Conservation (phyloP, 768 basidiomycete genomes). For the Phylloporus sp. region DNA sequence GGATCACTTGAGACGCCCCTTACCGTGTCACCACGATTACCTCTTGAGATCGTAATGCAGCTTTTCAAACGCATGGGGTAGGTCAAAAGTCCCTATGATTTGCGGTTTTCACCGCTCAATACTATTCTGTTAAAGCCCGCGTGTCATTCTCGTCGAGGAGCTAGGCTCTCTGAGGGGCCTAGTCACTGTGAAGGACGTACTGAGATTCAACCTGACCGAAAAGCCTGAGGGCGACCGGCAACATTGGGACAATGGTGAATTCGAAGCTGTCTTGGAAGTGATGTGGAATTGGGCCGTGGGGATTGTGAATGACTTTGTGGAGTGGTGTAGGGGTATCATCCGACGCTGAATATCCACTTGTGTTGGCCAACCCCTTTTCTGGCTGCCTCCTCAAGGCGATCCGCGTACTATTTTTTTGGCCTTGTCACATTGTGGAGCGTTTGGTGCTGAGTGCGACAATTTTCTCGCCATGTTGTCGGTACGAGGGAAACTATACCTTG, state of each 20-base stretch:
- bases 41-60: constrained; percentile 96
- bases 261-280: constrained; percentile 60
- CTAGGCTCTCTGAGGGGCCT: constrained; percentile 78
- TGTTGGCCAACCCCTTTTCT: neutral
- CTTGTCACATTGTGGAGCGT: too few species aligned
- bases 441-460: neutral
- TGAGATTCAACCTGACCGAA: constrained; percentile 72
- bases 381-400: neutral
- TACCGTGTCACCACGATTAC: constrained; percentile 86
- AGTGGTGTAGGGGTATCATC: constrained; percentile 24
- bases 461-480: neutral
- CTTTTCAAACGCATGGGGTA: constrained; percentile 98
- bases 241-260: constrained; percentile 56
- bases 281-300: constrained; percentile 50
- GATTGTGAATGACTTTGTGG: constrained; percentile 29
- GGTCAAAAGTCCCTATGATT: constrained; percentile 27
- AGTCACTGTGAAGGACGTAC: constrained; percentile 93
- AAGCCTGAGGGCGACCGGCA: constrained; percentile 48
- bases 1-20: constrained; percentile 69
- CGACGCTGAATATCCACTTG: constrained; percentile 15
- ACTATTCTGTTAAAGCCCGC: constrained; percentile 52
- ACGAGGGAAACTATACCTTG: too few species aligned
- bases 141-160: constrained; percentile 92
- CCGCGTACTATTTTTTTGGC: neutral
- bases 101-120: neutral